Base-by-base conservation (phyloP, 177 flowering plant genomes). In the Tripterygium wilfordii region DNA sequence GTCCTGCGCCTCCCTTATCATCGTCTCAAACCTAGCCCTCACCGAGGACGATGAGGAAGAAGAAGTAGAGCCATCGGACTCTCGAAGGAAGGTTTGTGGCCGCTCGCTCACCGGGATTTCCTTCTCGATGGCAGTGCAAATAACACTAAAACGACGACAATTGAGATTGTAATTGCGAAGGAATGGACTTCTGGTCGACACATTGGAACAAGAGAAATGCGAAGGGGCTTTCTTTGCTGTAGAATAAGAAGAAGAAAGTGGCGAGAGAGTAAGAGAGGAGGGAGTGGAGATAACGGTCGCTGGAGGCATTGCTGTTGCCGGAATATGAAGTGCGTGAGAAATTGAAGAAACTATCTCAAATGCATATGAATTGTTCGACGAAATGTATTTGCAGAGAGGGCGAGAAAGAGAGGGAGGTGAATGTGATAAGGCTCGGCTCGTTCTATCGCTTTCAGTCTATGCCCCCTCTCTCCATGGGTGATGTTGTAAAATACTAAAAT, bases 1-100 rank as follows among this genome's bases (percentile, higher is more conserved):
- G 49, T 86, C 95, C 65, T 92, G 98, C 3, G 76, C 89, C 3
- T 74, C 88, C 69, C 96, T 70, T 36, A 92, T 92, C 98, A 92
- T 92, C 63, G 63, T 80, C 89, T 88, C 95, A 41, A 92, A 92
- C 42, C 89, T 70, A 5, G 70, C 67, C 55, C 98, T 48, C 13
- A 86, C 72, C 0, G n/a, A n/a, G 70, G 71, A 51, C 1, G 67
- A 22, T 1, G 75, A 28, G 17, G 66, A 40, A 18, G 36, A 17
- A 18, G 9, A 1, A 60, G 27, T 8, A 31, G 37, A 30, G 17
- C 29, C 64, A 27, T 87, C 96, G 1, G 74, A 35, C 5, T 69
- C 74, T 0, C 91, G 68, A 54, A 92, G 88, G 52, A 92, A 88
- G 1, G 94, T 83, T n/a, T 61, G 56, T 14, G 98, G 96, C 0